Evolutionary conservation across 768 basidiomycete species (phyloP), one percentile per base, ranked within the genome.

Genomic region (Tricholoma furcatifolium): DNA sequence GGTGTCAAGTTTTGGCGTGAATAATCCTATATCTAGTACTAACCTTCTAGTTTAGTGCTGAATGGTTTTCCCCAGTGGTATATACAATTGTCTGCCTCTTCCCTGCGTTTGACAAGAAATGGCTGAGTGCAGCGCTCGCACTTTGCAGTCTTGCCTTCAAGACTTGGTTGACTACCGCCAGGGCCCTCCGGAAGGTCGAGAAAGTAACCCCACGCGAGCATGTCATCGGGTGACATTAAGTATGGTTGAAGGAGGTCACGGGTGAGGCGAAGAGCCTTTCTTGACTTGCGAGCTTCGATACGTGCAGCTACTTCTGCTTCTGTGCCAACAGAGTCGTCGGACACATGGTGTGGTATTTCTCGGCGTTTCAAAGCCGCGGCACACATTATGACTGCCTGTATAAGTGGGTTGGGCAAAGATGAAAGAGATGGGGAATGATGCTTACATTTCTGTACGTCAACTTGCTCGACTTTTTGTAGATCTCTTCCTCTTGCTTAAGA

Each of bases 51-150:
- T 21, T 77, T 80, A 44, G 74, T 80, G 4, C 75, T 82, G 56
- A 80, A 80, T 0, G 81, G 73, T 60, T 78, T 85, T 0, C 93
- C 95, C 87, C 88, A 93, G 68, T 98, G 96, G 64, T 82, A 86
- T 0, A 76, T 70, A 65, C 96, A 98, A 57, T 87, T 78, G 2
- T 72, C 71, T 12, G 80, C 80, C 41, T 78, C 70, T 45, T 84
- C 76, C 24, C 70, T 69, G 15, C 74, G 78, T 53, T 82, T 84
- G 34, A 96, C 89, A 50, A 81, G 66, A 59, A 87, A 95, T 10
- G 82, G 74, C 54, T 80, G 75, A 8, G 68, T 69, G 66, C 96
- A 99, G 24, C 95, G 81, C 47, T 93, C 91, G 60, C 96, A 99
- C 56, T 75, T 85, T 39, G 71, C 70, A 48, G 82, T 58, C 67